Evolutionary conservation across 2,329 filamentous ascomycete genomes (phyloP).

Genomic region (Acarospora socialis): DNA sequence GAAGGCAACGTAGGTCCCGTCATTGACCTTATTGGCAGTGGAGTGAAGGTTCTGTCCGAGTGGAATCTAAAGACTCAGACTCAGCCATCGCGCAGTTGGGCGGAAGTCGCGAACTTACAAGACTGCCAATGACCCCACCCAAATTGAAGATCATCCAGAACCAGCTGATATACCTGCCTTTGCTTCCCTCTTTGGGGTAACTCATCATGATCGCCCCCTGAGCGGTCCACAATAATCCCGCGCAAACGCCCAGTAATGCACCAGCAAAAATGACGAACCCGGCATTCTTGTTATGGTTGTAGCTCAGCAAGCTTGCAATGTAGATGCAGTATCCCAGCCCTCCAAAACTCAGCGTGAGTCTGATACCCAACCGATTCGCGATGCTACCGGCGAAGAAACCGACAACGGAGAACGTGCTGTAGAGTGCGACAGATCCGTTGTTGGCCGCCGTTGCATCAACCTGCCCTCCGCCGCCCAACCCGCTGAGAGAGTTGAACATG

Average conservation of each 20-base stretch:
- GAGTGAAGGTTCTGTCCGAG: constrained; percentile 33
- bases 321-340: constrained; percentile 36
- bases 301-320: constrained; percentile 34
- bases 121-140: constrained; percentile 71
- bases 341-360: constrained; percentile 30
- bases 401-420: constrained; percentile 55
- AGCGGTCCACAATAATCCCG: constrained; percentile 36
- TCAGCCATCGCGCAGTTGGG: background rate
- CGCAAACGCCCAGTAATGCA: constrained; percentile 35
- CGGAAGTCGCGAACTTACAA: constrained; percentile 31
- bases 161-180: constrained; percentile 77
- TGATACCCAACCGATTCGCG: constrained; percentile 31
- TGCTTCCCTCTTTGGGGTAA: constrained; percentile 66
- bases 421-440: constrained; percentile 55
- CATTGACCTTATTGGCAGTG: constrained; percentile 30
- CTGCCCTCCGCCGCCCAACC: constrained; percentile 51
- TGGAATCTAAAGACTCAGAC: constrained; percentile 22
- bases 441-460: constrained; percentile 44
- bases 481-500: constrained; percentile 56
- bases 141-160: constrained; percentile 96
- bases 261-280: constrained; percentile 37
- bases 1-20: constrained; percentile 81
- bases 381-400: constrained; percentile 47
- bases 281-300: constrained; percentile 34
- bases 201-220: constrained; percentile 52